Percentiles rank a stretch among this genome's conserved stretches.
Evolutionary conservation across 148 eudicot genomes (phyloP).

Genomic region (Nepenthes mirabilis): DNA sequence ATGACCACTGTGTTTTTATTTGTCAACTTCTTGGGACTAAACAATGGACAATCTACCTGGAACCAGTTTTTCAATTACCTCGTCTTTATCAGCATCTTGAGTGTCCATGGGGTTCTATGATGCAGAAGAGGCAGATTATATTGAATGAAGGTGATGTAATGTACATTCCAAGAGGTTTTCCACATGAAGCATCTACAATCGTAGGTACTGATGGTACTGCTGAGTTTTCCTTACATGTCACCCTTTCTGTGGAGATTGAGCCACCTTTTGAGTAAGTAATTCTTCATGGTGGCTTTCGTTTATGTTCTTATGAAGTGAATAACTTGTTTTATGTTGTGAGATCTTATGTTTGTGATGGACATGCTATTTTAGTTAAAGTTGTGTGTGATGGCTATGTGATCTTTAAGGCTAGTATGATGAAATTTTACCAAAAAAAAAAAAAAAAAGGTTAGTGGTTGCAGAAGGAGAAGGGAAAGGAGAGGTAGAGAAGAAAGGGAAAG

Average conservation of each 20-base stretch:
- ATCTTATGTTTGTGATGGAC: too few relatives aligned
- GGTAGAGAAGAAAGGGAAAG: too few relatives aligned
- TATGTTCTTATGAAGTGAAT: background rate
- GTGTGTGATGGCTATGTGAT: too few relatives aligned
- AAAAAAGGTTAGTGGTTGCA: too few relatives aligned
- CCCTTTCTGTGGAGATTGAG: constrained; percentile 74
- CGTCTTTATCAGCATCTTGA: constrained; percentile 53
- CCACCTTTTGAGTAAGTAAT: constrained; percentile 88
- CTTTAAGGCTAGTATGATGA: too few relatives aligned
- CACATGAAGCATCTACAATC: constrained; percentile 66
- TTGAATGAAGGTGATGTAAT: constrained; percentile 73
- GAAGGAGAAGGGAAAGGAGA: too few relatives aligned
- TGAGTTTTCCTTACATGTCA: constrained; percentile 61
- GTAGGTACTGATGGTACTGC: constrained; percentile 14
- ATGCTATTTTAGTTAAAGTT: too few relatives aligned
- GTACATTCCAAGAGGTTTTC: constrained; percentile 86
- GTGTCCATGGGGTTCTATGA: constrained; percentile 12
- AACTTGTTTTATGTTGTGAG: background rate
- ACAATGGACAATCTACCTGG: constrained; percentile 47
- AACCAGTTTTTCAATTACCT: constrained; percentile 33
- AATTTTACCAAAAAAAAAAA: too few relatives aligned
- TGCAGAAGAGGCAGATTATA: constrained; percentile 24
- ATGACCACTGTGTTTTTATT: constrained; percentile 66
- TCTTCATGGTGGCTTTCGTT: background rate
- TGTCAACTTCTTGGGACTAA: constrained; percentile 68